Percentiles rank a stretch among this genome's conserved stretches.
These are phyloP conservation scores for Wickerhamiella infanticola DNA, from an alignment of 1,139 yeast genomes.

Conservation along the genomic window DNA sequence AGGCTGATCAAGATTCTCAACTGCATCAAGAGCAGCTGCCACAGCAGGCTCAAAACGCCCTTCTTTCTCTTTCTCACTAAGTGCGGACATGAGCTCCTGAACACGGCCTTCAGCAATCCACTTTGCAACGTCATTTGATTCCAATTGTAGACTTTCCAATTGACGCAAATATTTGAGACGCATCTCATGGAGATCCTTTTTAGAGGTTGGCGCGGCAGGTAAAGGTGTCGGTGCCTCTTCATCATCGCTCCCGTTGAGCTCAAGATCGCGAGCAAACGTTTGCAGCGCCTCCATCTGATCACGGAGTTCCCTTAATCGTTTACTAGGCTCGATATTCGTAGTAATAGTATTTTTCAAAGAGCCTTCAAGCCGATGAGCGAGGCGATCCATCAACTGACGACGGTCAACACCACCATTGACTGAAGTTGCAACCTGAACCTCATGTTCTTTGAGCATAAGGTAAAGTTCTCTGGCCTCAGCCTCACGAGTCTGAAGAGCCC, in stretches of 20 bases:
- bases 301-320: constrained; percentile 57
- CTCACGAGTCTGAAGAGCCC: constrained; percentile 77
- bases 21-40: constrained; percentile 4
- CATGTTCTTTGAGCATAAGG: constrained; percentile 38
- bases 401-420: constrained; percentile 25
- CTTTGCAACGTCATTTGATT: constrained; percentile 22
- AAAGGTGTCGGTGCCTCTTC: constrained; percentile 2
- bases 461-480: constrained; percentile 76
- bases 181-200: constrained; percentile 2
- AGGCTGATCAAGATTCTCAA: constrained; percentile 1
- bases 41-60: constrained; percentile 9
- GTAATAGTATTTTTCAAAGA: constrained; percentile 37
- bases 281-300: constrained; percentile 80
- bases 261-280: constrained; percentile 71
- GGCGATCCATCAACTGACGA: constrained; percentile 21
- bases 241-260: constrained; percentile 21
- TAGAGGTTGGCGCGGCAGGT: background rate
- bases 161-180: constrained; percentile 10
- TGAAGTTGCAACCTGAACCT: constrained; percentile 22
- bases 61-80: constrained; percentile 6
- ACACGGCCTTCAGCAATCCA: constrained; percentile 10
- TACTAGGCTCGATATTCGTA: constrained; percentile 53
- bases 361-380: constrained; percentile 34
- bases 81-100: constrained; percentile 10
- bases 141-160: constrained; percentile 20